These are phyloP conservation scores for Candida boidinii DNA, from an alignment of 805 yeast genomes.

Conservation along the genomic window DNA sequence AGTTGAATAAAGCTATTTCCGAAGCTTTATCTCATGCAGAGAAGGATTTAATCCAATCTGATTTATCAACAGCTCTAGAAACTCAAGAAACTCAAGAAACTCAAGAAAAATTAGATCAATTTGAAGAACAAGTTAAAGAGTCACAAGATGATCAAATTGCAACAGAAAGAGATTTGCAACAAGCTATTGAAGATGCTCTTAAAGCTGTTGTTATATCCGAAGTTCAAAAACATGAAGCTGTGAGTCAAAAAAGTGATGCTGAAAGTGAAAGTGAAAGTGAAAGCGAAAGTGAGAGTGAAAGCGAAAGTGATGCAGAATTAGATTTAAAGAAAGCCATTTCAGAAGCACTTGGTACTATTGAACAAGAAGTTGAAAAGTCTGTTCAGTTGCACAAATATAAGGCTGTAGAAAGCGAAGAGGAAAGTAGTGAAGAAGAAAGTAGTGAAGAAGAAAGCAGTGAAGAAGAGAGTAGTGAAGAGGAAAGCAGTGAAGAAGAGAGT, in stretches of 20 bases:
- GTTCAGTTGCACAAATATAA: background rate
- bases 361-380: background rate
- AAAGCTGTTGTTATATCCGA: background rate
- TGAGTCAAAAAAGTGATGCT: too few species aligned
- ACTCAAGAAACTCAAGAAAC: too few species aligned
- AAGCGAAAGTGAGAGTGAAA: background rate
- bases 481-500: too few species aligned
- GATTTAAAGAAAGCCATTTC: slow-evolving; percentile 13
- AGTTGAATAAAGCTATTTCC: slow-evolving; percentile 18
- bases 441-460: too few species aligned
- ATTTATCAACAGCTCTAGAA: too few species aligned
- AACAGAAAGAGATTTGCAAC: background rate
- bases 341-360: slow-evolving; percentile 7
- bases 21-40: slow-evolving; percentile 18
- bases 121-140: background rate
- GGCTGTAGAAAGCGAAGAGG: too few species aligned
- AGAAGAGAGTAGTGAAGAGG: too few species aligned
- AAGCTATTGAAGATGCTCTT: background rate
- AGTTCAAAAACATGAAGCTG: background rate
- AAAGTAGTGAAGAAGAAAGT: too few species aligned
- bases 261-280: background rate
- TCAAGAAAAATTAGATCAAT: background rate
- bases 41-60: too few species aligned
- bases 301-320: slow-evolving; percentile 7
- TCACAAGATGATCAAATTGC: background rate